Percentiles rank a stretch among this genome's conserved stretches.
Conservation (phyloP, 2,329 filamentous ascomycete genomes). For the Alternaria sp. region DNA sequence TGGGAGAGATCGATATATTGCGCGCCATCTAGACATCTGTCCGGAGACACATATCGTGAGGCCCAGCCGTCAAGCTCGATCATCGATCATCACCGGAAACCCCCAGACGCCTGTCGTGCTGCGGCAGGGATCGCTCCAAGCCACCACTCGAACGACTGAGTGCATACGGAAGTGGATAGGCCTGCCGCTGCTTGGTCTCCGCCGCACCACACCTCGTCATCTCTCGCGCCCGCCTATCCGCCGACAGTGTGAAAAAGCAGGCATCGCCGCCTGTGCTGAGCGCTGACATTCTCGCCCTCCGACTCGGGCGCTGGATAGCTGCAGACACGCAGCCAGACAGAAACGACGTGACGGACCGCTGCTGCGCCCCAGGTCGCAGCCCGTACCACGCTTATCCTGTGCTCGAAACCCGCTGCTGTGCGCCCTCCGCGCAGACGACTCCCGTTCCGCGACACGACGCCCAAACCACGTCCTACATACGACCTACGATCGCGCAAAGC, state of each 20-base stretch:
- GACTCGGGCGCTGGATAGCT: conserved; percentile 7
- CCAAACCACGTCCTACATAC: conserved; percentile 13
- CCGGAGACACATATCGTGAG: not conserved
- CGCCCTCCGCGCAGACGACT: conserved; percentile 10
- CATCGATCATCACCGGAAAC: conserved; percentile 9
- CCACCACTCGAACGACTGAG: conserved; percentile 40
- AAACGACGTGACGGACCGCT: conserved; percentile 21
- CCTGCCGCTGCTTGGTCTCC: conserved; percentile 29
- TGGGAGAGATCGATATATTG: not conserved
- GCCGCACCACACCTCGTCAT: conserved; percentile 36
- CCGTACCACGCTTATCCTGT: conserved; percentile 24
- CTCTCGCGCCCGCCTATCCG: conserved; percentile 26
- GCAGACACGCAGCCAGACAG: conserved; percentile 11
- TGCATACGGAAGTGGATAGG: conserved; percentile 30
- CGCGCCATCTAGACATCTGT: not conserved
- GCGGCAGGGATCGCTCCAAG: conserved; percentile 38
- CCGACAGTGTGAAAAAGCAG: conserved; percentile 24
- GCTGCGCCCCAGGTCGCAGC: conserved; percentile 19
- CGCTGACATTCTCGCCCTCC: conserved; percentile 14
- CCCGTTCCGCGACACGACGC: conserved; percentile 21
- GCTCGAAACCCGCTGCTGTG: conserved; percentile 19
- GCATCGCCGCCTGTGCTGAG: conserved; percentile 15
- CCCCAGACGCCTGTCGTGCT: conserved; percentile 17
- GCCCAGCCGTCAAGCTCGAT: conserved; percentile 13
- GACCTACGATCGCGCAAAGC: conserved; percentile 17